A percentile compares a stretch with the other conserved stretches of the same genome.
phyloP scores from a whole-genome alignment of 768 basidiomycete species.

The Suillus decipiens region DNA sequence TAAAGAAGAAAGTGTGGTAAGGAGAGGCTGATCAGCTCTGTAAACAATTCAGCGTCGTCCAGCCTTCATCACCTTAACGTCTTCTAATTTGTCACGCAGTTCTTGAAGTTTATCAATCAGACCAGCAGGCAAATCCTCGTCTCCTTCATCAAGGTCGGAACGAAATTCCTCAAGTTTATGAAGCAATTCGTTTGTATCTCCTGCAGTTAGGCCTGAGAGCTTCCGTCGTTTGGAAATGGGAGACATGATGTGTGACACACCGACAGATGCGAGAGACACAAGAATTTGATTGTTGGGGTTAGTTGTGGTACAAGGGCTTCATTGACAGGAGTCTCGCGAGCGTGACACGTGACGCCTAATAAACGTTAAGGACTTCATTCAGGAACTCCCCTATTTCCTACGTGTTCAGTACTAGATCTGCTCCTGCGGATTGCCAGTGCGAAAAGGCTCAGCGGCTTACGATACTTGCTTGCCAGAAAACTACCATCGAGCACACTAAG shows the following conservation, averaged over 20 bases:
- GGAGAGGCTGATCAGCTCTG: neutral
- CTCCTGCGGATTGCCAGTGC: too few relatives aligned
- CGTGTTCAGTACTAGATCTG: too few relatives aligned
- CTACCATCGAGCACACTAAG: too few relatives aligned
- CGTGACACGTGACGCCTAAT: too few relatives aligned
- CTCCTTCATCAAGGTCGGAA: constrained; percentile 20
- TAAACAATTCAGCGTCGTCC: neutral
- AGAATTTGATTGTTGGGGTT: neutral
- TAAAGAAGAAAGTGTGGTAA: neutral
- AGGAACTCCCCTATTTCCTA: too few relatives aligned
- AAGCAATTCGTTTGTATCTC: constrained; percentile 17
- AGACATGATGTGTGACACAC: neutral
- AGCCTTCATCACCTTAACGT: neutral
- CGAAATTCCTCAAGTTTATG: constrained; percentile 13
- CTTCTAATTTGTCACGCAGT: constrained; percentile 14
- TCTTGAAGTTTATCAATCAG: constrained; percentile 12
- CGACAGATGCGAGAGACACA: neutral
- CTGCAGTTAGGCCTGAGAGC: constrained; percentile 12
- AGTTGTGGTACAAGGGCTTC: neutral
- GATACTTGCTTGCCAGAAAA: too few relatives aligned
- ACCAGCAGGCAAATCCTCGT: constrained; percentile 19
- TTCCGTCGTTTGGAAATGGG: constrained; percentile 1
- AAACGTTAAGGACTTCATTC: too few relatives aligned
- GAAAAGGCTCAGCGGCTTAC: too few relatives aligned
- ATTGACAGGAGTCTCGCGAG: too few relatives aligned